phyloP scores from a whole-genome alignment of 2,329 filamentous ascomycete species.

The Aspergillus sp. region DNA sequence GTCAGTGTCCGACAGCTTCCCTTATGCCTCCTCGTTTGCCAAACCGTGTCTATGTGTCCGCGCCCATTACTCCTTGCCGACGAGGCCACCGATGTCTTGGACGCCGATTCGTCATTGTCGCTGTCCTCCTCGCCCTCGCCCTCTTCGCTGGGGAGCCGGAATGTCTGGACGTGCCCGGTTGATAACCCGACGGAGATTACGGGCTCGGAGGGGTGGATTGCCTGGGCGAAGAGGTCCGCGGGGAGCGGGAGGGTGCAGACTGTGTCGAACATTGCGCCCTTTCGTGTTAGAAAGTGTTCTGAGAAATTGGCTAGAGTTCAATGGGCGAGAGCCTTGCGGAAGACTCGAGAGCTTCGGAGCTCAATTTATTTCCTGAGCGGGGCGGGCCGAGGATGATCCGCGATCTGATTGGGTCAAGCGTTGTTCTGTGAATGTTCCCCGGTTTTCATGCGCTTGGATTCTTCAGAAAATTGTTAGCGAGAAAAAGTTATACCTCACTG shows the following conservation, averaged over 20 bases:
- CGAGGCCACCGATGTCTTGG: slow-evolving; percentile 38
- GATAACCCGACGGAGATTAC: slow-evolving; percentile 85
- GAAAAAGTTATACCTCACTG: too few species aligned
- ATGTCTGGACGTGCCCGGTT: slow-evolving; percentile 83
- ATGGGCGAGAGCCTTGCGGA: neutral
- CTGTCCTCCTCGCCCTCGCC: slow-evolving; percentile 27
- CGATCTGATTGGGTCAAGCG: neutral
- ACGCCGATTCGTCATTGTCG: slow-evolving; percentile 49
- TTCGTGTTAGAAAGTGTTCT: neutral
- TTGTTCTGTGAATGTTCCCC: neutral
- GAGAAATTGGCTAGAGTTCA: neutral
- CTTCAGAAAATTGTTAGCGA: neutral
- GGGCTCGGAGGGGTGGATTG: slow-evolving; percentile 81
- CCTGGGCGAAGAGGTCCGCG: slow-evolving; percentile 86
- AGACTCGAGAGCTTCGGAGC: slow-evolving; percentile 9
- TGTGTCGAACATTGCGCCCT: slow-evolving; percentile 77
- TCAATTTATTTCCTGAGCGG: slow-evolving; percentile 16
- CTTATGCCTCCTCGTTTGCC: slow-evolving; percentile 89
- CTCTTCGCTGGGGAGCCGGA: slow-evolving; percentile 68
- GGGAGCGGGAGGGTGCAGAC: slow-evolving; percentile 86
- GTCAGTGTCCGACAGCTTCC: slow-evolving; percentile 84
- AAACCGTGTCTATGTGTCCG: slow-evolving; percentile 78
- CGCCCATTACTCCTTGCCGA: slow-evolving; percentile 63
- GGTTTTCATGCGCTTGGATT: neutral
- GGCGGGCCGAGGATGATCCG: slow-evolving; percentile 32